Conservation (phyloP, 331 rosid genomes). For the Erythrophleum ivorense region DNA sequence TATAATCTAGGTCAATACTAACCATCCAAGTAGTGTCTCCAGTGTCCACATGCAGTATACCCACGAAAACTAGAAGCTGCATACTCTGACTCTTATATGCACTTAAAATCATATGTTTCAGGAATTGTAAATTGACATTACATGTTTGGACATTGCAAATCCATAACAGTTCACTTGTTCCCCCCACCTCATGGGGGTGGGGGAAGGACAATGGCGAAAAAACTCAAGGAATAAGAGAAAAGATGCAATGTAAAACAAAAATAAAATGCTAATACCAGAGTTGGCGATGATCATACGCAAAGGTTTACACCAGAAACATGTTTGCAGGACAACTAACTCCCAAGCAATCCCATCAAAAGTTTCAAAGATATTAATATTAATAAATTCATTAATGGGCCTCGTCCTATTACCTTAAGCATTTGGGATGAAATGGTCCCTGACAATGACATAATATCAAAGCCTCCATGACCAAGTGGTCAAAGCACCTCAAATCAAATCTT, state of each 20-base stretch:
- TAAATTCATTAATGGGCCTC: not conserved
- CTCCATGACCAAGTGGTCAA: not conserved
- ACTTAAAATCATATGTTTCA: not conserved
- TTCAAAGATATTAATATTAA: not conserved
- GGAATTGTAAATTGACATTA: not conserved
- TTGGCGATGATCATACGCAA: not conserved
- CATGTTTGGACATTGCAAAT: not conserved
- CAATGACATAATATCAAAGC: not conserved
- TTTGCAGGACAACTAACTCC: not conserved
- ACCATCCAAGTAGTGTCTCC: not conserved
- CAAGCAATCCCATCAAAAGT: not conserved
- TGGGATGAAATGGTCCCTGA: not conserved
- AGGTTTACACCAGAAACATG: not conserved
- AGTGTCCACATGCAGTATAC: not conserved
- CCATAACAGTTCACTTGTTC: not conserved
- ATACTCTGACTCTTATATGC: not conserved
- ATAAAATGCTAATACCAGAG: not conserved
- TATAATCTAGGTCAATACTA: not conserved
- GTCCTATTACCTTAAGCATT: not conserved
- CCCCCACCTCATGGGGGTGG: not conserved
- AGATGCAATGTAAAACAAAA: not conserved
- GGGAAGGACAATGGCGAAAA: too few relatives aligned
- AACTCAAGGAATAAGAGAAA: not conserved
- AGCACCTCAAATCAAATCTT: not conserved
- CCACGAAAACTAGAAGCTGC: not conserved